Evolutionary conservation across 2,329 filamentous ascomycete species (phyloP).

Genomic region (Leptographium lundbergii): DNA sequence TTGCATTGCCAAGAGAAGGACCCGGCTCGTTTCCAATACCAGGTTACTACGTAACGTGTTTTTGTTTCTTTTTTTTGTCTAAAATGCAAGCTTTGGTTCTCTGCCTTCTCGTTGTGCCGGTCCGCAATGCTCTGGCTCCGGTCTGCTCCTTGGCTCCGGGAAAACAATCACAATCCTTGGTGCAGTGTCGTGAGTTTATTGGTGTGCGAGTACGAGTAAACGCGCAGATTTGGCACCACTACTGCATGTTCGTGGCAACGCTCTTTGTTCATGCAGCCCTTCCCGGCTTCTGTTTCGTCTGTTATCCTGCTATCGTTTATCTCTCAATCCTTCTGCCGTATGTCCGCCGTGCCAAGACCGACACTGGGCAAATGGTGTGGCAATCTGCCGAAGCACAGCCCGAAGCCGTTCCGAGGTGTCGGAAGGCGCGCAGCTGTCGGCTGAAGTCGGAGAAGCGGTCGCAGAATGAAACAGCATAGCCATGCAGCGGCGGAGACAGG

Average conservation of each 20-base stretch:
- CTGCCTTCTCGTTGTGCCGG: too few species aligned
- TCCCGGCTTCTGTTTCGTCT: not conserved
- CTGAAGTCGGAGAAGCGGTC: slow-evolving; percentile 4
- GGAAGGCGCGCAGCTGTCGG: not conserved
- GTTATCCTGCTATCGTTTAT: not conserved
- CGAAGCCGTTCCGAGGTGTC: slow-evolving; percentile 3
- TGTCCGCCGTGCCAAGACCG: slow-evolving; percentile 5
- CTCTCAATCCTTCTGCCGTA: not conserved
- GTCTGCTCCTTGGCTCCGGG: not conserved
- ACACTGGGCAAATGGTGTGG: not conserved
- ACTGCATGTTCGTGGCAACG: not conserved
- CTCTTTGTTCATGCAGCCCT: not conserved
- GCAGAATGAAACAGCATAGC: not conserved
- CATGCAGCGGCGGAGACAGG: not conserved
- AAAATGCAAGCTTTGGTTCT: not conserved
- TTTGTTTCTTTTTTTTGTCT: not conserved
- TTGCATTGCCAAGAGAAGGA: not conserved
- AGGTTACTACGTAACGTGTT: not conserved
- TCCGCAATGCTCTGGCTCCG: not conserved
- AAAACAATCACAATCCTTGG: not conserved
- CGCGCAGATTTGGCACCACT: not conserved
- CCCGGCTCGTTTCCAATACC: not conserved
- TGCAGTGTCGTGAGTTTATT: not conserved
- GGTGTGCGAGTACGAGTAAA: not conserved
- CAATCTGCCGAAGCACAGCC: slow-evolving; percentile 1